Conservation (phyloP, 805 yeast genomes). For the Hanseniaspora thailandica region DNA sequence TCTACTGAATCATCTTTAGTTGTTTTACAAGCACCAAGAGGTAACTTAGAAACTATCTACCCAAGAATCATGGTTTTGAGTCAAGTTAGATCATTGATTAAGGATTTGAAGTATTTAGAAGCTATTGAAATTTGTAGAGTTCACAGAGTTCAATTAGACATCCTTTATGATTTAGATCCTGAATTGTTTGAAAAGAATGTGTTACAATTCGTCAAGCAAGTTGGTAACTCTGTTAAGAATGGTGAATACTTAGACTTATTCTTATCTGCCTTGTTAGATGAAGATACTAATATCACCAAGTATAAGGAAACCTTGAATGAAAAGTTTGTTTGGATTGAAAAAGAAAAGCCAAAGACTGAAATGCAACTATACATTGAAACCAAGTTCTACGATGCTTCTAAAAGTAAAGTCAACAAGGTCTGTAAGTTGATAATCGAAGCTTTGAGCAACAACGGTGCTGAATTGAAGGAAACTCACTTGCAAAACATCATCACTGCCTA, state of each 20-base stretch:
- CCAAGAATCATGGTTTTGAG: constrained; percentile 87
- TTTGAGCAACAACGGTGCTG: constrained; percentile 37
- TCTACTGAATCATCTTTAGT: constrained; percentile 77
- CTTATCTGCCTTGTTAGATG: constrained; percentile 73
- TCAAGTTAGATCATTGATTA: constrained; percentile 64
- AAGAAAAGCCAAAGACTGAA: constrained; percentile 28
- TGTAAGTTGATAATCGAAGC: constrained; percentile 60
- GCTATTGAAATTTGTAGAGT: constrained; percentile 80
- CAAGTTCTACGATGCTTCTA: constrained; percentile 29
- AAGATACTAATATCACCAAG: constrained; percentile 70
- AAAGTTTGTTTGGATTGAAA: constrained; percentile 24
- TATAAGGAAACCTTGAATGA: constrained; percentile 57
- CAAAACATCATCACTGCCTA: constrained; percentile 81
- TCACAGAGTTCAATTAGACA: constrained; percentile 83
- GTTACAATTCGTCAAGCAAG: constrained; percentile 55
- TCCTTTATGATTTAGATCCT: constrained; percentile 79
- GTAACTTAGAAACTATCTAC: constrained; percentile 84
- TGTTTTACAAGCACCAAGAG: constrained; percentile 87
- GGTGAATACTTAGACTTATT: constrained; percentile 77
- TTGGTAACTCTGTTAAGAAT: constrained; percentile 32
- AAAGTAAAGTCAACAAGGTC: constrained; percentile 59
- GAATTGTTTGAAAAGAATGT: constrained; percentile 51
- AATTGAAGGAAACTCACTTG: constrained; percentile 41
- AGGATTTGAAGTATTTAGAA: constrained; percentile 42
- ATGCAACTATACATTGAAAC: constrained; percentile 35